A percentile compares a stretch with the other conserved stretches of the same genome.
Evolutionary conservation across 768 basidiomycete genomes (phyloP).

Genomic region (Russula brevipes): DNA sequence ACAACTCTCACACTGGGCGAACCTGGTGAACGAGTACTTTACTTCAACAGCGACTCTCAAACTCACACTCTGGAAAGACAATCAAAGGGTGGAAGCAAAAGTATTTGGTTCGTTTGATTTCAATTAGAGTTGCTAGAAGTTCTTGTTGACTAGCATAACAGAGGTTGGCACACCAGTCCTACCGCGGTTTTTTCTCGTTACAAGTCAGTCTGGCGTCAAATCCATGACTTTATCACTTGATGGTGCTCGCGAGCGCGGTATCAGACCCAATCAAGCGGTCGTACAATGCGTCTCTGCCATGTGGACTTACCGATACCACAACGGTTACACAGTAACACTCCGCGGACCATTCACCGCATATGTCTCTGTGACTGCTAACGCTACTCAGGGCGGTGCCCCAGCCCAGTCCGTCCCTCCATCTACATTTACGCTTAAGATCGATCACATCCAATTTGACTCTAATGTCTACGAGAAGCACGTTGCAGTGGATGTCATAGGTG

Average conservation of each 20-base stretch:
- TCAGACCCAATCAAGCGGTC: slow-evolving; percentile 42
- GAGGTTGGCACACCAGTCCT: slow-evolving; percentile 78
- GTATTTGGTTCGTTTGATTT: slow-evolving; percentile 60
- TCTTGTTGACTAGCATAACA: slow-evolving; percentile 30
- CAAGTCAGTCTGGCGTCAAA: slow-evolving; percentile 77
- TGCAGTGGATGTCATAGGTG: slow-evolving; percentile 55
- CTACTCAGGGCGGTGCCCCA: slow-evolving; percentile 14
- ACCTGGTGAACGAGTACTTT: slow-evolving; percentile 64
- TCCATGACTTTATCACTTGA: slow-evolving; percentile 78
- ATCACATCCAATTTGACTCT: slow-evolving; percentile 70
- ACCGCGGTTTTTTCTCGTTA: slow-evolving; percentile 81
- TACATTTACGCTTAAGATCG: slow-evolving; percentile 52
- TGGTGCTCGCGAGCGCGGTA: slow-evolving; percentile 63
- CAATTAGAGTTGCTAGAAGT: neutral
- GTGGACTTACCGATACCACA: slow-evolving; percentile 79
- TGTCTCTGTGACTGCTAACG: slow-evolving; percentile 38
- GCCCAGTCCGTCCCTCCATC: slow-evolving; percentile 18
- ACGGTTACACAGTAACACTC: slow-evolving; percentile 73
- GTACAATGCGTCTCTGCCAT: slow-evolving; percentile 69
- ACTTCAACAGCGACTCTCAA: slow-evolving; percentile 66
- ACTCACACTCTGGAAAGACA: slow-evolving; percentile 85
- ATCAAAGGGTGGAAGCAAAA: slow-evolving; percentile 71
- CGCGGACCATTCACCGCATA: slow-evolving; percentile 70
- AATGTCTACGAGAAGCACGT: slow-evolving; percentile 70
- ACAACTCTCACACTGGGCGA: slow-evolving; percentile 61